Evolutionary conservation across 2,329 filamentous ascomycete genomes (phyloP), one percentile per base, ranked within the genome.

Genomic region (Exserohilum rostratum): DNA sequence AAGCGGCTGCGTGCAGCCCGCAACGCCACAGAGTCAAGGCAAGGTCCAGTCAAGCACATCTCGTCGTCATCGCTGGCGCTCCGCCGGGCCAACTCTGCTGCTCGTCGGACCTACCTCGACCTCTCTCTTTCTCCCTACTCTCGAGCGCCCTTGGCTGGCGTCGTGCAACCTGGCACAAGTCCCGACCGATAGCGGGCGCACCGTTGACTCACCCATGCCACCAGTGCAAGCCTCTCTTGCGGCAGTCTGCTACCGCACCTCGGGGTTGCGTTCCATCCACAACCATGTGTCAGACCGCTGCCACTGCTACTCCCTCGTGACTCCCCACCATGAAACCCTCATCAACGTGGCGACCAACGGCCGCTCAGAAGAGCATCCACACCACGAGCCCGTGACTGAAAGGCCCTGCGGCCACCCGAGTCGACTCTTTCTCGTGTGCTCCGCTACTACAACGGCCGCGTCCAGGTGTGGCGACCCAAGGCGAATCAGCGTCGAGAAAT

Each of bases 321-420:
- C 46, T 40, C 37, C 47, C 59, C 46, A 57, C 64, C 55, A 48
- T 50, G 53, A 59, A 56, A 53, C 66, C 66, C 53, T 67, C 63
- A 56, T 67, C 57, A 61, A 62, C 45, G 54, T 46, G 58, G 55
- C 57, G 66, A 54, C 70, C 70, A 72, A 74, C 69, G 52, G 53
- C 35, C 18, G 59, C 50, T 34, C 67, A 61, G 44, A 60, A 51
- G 43, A 46, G 46, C 64, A 61, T 47, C 65, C 65, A 67, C 63
- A 67, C 66, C 43, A 51, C 50, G 38, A 61, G 68, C 72, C 72
- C 70, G 70, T 75, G 72, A 75, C 69, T 61, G 63, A 46, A 56
- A 47, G 34, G 40, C 61, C 45, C 66, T 73, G 70, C 70, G 69
- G 67, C 58, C 63, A 29, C 51, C 53, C 55, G 57, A 55, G 46